phyloP scores from a whole-genome alignment of 2,329 filamentous ascomycete species.

The Sarocladium kiliense region DNA sequence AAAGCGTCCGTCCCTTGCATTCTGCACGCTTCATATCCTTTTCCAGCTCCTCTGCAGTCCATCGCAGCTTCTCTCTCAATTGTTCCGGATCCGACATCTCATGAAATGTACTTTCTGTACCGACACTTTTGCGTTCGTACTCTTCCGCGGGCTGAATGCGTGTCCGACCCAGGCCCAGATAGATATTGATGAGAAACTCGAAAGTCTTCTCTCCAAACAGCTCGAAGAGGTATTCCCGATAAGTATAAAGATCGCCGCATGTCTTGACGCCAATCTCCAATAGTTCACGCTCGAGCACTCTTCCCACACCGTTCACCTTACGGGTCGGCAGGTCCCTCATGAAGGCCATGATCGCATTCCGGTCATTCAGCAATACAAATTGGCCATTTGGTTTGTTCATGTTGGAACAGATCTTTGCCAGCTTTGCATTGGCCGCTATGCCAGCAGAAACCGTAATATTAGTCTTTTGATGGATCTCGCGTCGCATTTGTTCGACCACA shows the following conservation, averaged over 20 bases:
- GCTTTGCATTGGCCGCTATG: constrained; percentile 85
- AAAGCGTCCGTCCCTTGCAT: constrained; percentile 85
- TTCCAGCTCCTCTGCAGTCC: constrained; percentile 79
- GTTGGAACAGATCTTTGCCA: constrained; percentile 95
- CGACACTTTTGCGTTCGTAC: constrained; percentile 87
- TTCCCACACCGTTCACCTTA: constrained; percentile 92
- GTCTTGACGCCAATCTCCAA: constrained; percentile 81
- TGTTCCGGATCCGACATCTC: constrained; percentile 67
- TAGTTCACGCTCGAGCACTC: constrained; percentile 88
- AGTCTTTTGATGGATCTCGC: constrained; percentile 68
- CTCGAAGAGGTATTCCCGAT: constrained; percentile 66
- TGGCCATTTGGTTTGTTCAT: constrained; percentile 96
- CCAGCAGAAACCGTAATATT: constrained; percentile 89
- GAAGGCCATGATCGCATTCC: constrained; percentile 73
- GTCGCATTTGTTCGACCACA: constrained; percentile 71
- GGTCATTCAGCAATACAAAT: constrained; percentile 67
- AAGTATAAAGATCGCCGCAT: constrained; percentile 78
- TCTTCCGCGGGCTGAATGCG: constrained; percentile 81
- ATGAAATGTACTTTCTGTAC: constrained; percentile 86
- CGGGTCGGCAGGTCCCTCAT: constrained; percentile 79
- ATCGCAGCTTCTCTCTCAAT: constrained; percentile 71
- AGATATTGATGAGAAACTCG: constrained; percentile 76
- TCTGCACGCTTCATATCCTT: constrained; percentile 74
- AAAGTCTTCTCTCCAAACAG: constrained; percentile 92
- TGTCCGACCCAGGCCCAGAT: constrained; percentile 82